Conservation (phyloP, 495 filamentous ascomycete genomes). For the Aspergillus heteromorphus region DNA sequence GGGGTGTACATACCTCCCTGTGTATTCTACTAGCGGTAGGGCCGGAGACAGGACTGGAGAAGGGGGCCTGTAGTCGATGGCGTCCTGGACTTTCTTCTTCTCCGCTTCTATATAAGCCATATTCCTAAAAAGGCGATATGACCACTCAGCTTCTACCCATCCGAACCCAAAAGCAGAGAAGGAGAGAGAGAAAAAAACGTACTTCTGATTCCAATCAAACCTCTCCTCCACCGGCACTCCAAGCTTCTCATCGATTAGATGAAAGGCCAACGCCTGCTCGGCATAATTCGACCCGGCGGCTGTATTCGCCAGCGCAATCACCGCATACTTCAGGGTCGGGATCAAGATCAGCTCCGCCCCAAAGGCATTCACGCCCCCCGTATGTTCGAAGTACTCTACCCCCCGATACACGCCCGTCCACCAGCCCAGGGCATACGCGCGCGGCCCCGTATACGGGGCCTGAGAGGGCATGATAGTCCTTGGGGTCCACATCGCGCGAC, state of each 20-base stretch:
- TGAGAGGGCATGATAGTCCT: constrained; percentile 4
- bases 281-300: not conserved
- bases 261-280: not conserved
- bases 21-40: not conserved
- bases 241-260: not conserved
- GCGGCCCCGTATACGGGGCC: constrained; percentile 16
- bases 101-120: not conserved
- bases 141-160: not conserved
- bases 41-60: not conserved
- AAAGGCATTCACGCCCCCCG: constrained; percentile 42
- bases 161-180: not conserved
- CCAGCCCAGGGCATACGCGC: constrained; percentile 44
- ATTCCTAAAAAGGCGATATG: not conserved
- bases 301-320: constrained; percentile 42
- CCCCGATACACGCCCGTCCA: constrained; percentile 33
- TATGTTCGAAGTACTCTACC: constrained; percentile 33
- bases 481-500: constrained; percentile 7
- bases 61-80: not conserved
- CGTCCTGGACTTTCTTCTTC: not conserved
- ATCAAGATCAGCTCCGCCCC: constrained; percentile 39
- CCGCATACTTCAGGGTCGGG: constrained; percentile 36
- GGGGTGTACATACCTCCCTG: not conserved
- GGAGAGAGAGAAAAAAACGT: not conserved
- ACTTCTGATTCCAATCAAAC: not conserved
- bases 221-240: not conserved